Evolutionary conservation across 2,329 filamentous ascomycete species (phyloP).

Genomic region (Aspergillus thermomutatus): DNA sequence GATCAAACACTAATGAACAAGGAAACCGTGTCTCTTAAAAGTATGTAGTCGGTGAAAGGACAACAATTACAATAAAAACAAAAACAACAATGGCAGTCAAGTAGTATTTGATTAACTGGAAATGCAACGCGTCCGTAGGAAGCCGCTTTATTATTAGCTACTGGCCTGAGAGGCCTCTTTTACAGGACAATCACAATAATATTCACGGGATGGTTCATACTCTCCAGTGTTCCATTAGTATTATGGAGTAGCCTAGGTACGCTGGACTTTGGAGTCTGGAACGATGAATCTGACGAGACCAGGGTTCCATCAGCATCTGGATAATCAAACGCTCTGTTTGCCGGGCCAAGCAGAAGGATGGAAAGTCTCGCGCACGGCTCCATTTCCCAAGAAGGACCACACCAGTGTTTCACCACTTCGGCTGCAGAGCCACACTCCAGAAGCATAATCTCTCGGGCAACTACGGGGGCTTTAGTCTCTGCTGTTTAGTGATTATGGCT

Average conservation of each 20-base stretch:
- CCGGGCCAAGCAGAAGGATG: slow-evolving; percentile 6
- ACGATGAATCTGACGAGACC: background rate
- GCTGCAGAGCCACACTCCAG: background rate
- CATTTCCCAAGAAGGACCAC: slow-evolving; percentile 6
- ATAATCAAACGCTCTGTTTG: background rate
- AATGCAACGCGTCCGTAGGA: background rate
- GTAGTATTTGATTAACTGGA: background rate
- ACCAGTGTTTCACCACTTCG: slow-evolving; percentile 23
- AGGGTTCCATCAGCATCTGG: background rate
- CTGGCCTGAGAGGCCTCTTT: background rate
- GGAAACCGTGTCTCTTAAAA: background rate
- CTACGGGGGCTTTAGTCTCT: background rate
- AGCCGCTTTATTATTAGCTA: background rate
- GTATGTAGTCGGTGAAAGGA: background rate
- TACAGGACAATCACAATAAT: background rate
- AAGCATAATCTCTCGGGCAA: slow-evolving; percentile 15
- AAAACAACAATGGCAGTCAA: background rate
- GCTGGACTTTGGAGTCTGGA: background rate
- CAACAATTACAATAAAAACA: background rate
- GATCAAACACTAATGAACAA: background rate
- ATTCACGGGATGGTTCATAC: background rate
- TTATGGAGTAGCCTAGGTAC: background rate
- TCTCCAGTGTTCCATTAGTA: background rate
- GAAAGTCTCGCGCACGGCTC: slow-evolving; percentile 12
- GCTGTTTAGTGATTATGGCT: background rate